Conservation (phyloP, 192 early-diverging fungal genomes). For the Umbelopsis sp. region DNA sequence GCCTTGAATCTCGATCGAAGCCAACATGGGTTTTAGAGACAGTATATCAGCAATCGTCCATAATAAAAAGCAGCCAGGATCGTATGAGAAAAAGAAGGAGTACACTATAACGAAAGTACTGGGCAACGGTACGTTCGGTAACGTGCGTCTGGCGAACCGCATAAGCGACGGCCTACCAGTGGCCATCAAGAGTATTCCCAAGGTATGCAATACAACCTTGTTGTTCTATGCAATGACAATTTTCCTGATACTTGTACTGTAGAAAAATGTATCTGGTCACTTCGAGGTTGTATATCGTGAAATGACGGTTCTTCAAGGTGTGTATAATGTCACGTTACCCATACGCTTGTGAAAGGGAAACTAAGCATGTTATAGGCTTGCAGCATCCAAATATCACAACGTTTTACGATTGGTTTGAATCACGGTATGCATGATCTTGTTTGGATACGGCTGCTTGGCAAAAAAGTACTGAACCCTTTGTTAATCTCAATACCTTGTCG, state of each 20-base stretch:
- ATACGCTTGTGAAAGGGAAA: too few relatives aligned
- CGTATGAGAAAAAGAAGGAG: slow-evolving; percentile 9
- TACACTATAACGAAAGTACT: slow-evolving; percentile 1
- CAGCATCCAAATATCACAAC: slow-evolving; percentile 86
- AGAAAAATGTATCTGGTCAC: slow-evolving; percentile 72
- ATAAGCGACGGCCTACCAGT: slow-evolving; percentile 70
- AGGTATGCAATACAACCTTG: background rate
- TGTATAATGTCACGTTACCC: background rate
- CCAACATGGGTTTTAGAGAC: slow-evolving; percentile 3
- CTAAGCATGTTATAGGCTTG: slow-evolving; percentile 56
- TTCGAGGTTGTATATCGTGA: slow-evolving; percentile 88
- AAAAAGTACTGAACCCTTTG: slow-evolving; percentile 16
- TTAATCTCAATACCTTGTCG: slow-evolving; percentile 34
- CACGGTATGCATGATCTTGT: background rate
- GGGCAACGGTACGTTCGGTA: slow-evolving; percentile 61
- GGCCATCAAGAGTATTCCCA: slow-evolving; percentile 89
- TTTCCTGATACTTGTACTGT: background rate
- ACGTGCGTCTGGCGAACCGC: slow-evolving; percentile 59
- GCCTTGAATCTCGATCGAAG: background rate
- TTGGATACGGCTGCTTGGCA: slow-evolving; percentile 39
- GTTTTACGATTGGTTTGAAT: slow-evolving; percentile 66
- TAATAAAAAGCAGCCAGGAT: slow-evolving; percentile 16
- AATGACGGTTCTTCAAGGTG: slow-evolving; percentile 63
- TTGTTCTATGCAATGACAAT: background rate
- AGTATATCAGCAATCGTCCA: slow-evolving; percentile 10